Conservation (phyloP, 805 yeast genomes). For the Cyberlindnera bimundalis region DNA sequence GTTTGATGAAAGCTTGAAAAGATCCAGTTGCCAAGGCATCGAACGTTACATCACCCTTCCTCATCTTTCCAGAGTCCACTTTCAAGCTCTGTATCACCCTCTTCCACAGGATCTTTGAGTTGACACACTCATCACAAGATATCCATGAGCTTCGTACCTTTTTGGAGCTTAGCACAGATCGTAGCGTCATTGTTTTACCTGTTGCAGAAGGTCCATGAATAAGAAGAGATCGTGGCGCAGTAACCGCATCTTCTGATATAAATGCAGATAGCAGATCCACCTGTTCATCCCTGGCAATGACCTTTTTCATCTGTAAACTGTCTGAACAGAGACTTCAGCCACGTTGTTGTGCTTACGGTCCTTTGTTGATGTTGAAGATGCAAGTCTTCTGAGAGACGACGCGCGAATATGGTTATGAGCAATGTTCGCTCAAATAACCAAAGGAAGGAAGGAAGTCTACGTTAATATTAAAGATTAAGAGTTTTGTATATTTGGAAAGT, state of each 20-base stretch:
- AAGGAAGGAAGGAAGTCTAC: too few species aligned
- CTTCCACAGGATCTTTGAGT: constrained; percentile 24
- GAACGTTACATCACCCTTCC: constrained; percentile 4
- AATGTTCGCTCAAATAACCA: too few species aligned
- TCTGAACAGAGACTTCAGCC: neutral
- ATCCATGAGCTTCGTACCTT: constrained; percentile 19
- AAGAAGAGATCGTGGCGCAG: constrained; percentile 11
- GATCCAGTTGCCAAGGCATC: constrained; percentile 15
- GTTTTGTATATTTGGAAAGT: too few species aligned
- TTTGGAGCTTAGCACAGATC: constrained; percentile 8
- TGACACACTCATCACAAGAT: constrained; percentile 27
- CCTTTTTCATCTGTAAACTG: neutral
- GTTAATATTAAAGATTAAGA: too few species aligned
- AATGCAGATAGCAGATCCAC: constrained; percentile 17
- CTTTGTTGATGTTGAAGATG: neutral
- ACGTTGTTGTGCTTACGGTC: too few species aligned
- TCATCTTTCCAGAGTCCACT: constrained; percentile 13
- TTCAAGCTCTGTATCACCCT: constrained; percentile 13
- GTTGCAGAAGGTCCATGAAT: constrained; percentile 24
- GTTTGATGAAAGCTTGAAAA: constrained; percentile 23
- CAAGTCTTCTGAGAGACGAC: too few species aligned
- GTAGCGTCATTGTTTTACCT: constrained; percentile 23
- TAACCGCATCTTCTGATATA: constrained; percentile 6
- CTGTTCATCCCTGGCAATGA: constrained; percentile 19
- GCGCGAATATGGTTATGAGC: too few species aligned